Evolutionary conservation across 2,329 filamentous ascomycete species (phyloP), one percentile per base, ranked within the genome.

Genomic region (Ustulina deusta): DNA sequence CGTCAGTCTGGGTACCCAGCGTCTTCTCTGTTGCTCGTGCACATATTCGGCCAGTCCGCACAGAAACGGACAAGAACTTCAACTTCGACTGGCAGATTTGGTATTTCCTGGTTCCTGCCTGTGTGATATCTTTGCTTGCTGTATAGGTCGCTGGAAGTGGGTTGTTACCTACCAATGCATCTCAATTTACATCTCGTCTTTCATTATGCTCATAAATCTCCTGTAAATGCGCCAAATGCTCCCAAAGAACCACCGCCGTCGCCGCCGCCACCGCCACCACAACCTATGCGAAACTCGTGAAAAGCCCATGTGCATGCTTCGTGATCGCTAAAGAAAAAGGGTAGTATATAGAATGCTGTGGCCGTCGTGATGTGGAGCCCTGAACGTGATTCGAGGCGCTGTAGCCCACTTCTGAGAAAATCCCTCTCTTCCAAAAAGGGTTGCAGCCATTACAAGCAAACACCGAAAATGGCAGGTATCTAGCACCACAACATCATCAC

Each of bases 191-290:
- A 58, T 62, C 49, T 56, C 34, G 9, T 60, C 63, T 38, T 59
- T 71, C 70, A 63, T 74, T 61, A 74, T 72, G 73, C 71, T 73
- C 73, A 62, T 74, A 60, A 74, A 67, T 61, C 59, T 66, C 68
- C 64, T 68, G 58, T 71, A 73, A 74, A 75, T 76, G 73, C 73
- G 71, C 65, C 69, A 64, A 49, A 63, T 71, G 67, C 67, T 72
- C 69, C 69, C 58, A 48, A 61, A 59, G 40, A 57, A 34, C 40
- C 27, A n/a, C 36, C 48, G n/a, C 10, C 51, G 13, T 29, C 51
- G 46, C 52, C 49, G 61, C 48, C 57, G 62, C 69, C 66, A 58
- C 27, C 27, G 5, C 17, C 40, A 38, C 52, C 49, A 61, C 48
- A 57, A 60, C 69, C 65, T 56, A 69, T 73, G 65, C 69, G 48